Conservation (phyloP, 192 early-diverging fungal species). For the Polychytrium aggregatum region DNA sequence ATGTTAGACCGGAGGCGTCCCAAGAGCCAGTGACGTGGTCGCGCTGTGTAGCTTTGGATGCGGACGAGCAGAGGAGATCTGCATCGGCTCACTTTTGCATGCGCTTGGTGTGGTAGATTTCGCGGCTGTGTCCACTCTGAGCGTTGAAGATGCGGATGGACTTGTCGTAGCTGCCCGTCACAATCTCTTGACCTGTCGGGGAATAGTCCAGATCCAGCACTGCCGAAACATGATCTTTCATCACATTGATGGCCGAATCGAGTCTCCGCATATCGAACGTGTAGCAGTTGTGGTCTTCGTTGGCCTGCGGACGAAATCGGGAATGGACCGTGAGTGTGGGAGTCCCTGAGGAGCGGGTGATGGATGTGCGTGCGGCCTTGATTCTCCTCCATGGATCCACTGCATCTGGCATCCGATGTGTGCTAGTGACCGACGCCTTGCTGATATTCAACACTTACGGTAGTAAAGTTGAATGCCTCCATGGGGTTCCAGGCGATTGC, state of each 20-base stretch:
- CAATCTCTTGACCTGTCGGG: slow-evolving; percentile 92
- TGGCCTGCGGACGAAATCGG: slow-evolving; percentile 42
- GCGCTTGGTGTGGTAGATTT: slow-evolving; percentile 95
- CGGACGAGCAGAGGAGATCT: too few relatives aligned
- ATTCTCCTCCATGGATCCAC: too few relatives aligned
- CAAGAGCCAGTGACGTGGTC: too few relatives aligned
- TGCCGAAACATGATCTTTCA: slow-evolving; percentile 95
- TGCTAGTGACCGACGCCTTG: slow-evolving; percentile 76
- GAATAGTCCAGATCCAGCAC: slow-evolving; percentile 97
- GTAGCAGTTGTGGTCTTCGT: slow-evolving; percentile 97
- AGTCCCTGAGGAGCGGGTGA: too few relatives aligned
- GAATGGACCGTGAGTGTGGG: too few relatives aligned
- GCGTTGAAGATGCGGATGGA: slow-evolving; percentile 80
- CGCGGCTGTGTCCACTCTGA: slow-evolving; percentile 68
- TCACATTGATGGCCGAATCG: slow-evolving; percentile 69
- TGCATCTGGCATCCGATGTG: slow-evolving; percentile 21
- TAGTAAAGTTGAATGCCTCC: slow-evolving; percentile 93
- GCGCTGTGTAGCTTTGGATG: too few relatives aligned
- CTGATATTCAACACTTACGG: slow-evolving; percentile 16
- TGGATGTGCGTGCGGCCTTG: too few relatives aligned
- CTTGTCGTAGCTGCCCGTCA: slow-evolving; percentile 92
- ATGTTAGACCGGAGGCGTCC: too few relatives aligned
- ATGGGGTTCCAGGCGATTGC: slow-evolving; percentile 99
- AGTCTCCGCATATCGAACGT: slow-evolving; percentile 97
- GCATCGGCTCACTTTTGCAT: slow-evolving; percentile 64